Evolutionary conservation across 345 rosid genomes (phyloP).

Genomic region (Rubroshorea leprosula): DNA sequence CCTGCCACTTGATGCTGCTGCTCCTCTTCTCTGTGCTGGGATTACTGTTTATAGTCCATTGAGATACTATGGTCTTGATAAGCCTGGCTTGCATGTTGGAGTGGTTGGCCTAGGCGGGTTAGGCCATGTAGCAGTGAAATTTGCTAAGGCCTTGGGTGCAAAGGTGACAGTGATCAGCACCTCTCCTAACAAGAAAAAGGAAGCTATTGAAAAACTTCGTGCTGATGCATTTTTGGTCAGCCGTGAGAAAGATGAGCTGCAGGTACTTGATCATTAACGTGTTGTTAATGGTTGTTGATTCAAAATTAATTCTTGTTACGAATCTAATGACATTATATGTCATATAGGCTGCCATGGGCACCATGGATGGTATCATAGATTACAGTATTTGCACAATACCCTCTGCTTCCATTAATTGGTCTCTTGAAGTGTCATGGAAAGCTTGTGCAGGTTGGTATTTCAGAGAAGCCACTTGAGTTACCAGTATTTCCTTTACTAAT

Average conservation of each 20-base stretch:
- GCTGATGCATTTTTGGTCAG: constrained; percentile 27
- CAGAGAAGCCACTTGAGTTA: constrained; percentile 48
- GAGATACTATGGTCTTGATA: not conserved
- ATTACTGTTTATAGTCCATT: not conserved
- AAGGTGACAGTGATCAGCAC: constrained; percentile 33
- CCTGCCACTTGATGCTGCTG: not conserved
- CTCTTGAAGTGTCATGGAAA: constrained; percentile 35
- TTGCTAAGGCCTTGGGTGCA: not conserved
- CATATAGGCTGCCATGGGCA: constrained; percentile 24
- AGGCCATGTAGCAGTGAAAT: not conserved
- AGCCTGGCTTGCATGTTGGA: not conserved
- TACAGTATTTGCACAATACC: constrained; percentile 39
- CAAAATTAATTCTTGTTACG: too few relatives aligned
- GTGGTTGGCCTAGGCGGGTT: not conserved
- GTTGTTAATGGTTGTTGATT: too few relatives aligned
- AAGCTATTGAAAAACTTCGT: constrained; percentile 24
- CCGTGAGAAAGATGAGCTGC: constrained; percentile 18
- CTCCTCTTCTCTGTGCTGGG: not conserved
- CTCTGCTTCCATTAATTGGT: constrained; percentile 33
- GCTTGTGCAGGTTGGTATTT: constrained; percentile 40
- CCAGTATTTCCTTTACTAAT: constrained; percentile 31
- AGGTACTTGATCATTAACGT: constrained; percentile 6
- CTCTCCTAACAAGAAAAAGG: constrained; percentile 27
- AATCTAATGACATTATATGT: not conserved
- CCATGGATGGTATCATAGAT: constrained; percentile 49